Evolutionary conservation across 2,329 filamentous ascomycete genomes (phyloP).

Genomic region (Dactylellina parvicollis): DNA sequence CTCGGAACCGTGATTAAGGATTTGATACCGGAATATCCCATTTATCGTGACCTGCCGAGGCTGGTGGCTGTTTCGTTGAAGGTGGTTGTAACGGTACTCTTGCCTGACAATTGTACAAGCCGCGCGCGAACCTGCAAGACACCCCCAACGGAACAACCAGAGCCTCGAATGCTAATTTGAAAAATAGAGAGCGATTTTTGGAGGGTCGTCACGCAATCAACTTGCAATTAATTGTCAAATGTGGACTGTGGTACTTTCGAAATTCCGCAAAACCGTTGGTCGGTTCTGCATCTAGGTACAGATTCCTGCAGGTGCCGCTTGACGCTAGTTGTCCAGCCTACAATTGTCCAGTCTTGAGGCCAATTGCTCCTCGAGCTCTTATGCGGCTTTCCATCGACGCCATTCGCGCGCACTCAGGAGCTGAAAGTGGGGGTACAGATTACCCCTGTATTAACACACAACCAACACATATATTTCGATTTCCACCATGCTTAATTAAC

Average conservation of each 20-base stretch:
- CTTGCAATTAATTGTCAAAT: too few relatives aligned
- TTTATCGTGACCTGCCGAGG: background rate
- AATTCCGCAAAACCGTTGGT: background rate
- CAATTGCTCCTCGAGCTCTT: too few relatives aligned
- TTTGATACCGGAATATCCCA: background rate
- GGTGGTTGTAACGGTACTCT: too few relatives aligned
- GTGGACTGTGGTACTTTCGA: background rate
- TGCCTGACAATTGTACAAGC: too few relatives aligned
- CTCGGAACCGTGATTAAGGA: background rate
- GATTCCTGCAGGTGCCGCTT: background rate
- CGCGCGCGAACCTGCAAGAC: too few relatives aligned
- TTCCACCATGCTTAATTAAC: too few relatives aligned
- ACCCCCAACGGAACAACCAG: too few relatives aligned
- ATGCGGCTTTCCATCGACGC: too few relatives aligned
- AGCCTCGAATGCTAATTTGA: too few relatives aligned
- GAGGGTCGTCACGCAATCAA: constrained; percentile 3
- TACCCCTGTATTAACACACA: background rate
- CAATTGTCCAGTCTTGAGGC: too few relatives aligned
- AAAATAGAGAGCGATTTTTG: too few relatives aligned
- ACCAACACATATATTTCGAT: constrained; percentile 1
- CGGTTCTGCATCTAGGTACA: background rate
- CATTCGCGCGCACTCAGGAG: constrained; percentile 2
- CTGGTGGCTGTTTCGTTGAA: too few relatives aligned
- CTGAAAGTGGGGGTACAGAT: background rate
- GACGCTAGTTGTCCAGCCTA: background rate